Evolutionary conservation across 1,284 basidiomycete species (phyloP), one percentile per base, ranked within the genome.

Genomic region (Dichomitus squalens): DNA sequence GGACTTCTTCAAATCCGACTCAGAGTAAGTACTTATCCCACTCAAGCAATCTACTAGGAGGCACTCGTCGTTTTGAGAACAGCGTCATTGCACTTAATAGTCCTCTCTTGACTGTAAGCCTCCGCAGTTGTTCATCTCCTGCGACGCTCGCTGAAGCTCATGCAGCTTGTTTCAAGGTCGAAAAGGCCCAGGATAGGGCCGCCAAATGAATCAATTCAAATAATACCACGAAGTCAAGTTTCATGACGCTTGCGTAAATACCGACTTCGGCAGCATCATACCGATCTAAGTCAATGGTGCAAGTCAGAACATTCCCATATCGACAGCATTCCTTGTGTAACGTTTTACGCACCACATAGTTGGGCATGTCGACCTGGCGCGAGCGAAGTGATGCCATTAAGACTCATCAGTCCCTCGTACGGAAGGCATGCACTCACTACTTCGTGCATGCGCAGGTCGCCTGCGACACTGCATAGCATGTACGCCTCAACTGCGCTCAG

Each of bases 381-480:
- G 44, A 40, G 50, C 21, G 41, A 50, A 7, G 23, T 48, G 16
- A 59, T 33, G 12, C 51, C 40, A 6, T 35, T 7, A 4, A 39
- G 8, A 39, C 27, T 11, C 7, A n/a, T 49, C 31, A 29, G 29
- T 9, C 23, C 31, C 46, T 12, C 18, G 34, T 6, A 25, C 38
- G 49, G 25, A 38, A 21, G 21, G 6, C n/a, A 7, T 4, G 20
- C 12, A 76, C 82, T 55, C 46, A 85, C 85, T 67, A 85, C 84
- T 72, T 86, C 85, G 58, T 85, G 85, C 74, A 87, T 76, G 52
- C 79, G 74, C 57, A 86, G 66, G 65, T 86, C 83, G 1, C 79
- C 83, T 0, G 78, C 81, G 47, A 86, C 79, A 61, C 85, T 86
- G 65, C 84, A 86, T 0, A 86, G 72, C 73, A 86, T 85, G 61